These are phyloP conservation scores for Cajanus cajan DNA, from an alignment of 306 rosid species.

Conservation along the genomic window DNA sequence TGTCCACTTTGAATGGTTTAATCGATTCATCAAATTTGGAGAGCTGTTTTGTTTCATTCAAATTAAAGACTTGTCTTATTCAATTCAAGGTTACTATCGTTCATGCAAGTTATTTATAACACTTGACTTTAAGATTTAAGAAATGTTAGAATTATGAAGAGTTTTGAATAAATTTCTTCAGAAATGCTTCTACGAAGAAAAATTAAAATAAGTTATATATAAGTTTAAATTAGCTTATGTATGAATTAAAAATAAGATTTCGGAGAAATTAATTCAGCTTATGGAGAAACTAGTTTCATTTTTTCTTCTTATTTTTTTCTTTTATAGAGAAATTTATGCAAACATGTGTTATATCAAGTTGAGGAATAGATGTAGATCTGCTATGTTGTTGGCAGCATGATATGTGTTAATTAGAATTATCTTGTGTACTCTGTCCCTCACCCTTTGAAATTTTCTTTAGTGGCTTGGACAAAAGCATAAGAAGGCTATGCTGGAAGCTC, in stretches of 20 bases:
- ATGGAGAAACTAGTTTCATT: too few species aligned
- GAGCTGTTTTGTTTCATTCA: background rate
- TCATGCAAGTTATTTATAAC: background rate
- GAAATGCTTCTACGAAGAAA: too few species aligned
- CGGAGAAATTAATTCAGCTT: too few species aligned
- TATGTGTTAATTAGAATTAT: background rate
- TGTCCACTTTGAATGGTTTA: background rate
- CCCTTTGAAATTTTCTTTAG: constrained; percentile 20
- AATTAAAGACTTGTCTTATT: background rate
- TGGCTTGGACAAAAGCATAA: constrained; percentile 36
- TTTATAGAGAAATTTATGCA: too few species aligned
- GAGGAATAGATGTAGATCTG: background rate
- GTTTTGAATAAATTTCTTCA: too few species aligned
- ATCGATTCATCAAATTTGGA: background rate
- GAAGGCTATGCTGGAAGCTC: constrained; percentile 78
- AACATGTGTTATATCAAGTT: too few species aligned
- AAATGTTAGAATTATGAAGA: too few species aligned
- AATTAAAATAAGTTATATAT: too few species aligned
- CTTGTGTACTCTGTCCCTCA: background rate
- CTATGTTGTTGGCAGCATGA: background rate
- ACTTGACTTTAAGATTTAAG: too few species aligned
- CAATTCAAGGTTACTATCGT: background rate
- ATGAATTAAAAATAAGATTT: too few species aligned
- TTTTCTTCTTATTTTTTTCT: too few species aligned
- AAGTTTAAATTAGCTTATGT: too few species aligned